phyloP scores from a whole-genome alignment of 2,329 filamentous ascomycete genomes.

The Cadophora malorum region DNA sequence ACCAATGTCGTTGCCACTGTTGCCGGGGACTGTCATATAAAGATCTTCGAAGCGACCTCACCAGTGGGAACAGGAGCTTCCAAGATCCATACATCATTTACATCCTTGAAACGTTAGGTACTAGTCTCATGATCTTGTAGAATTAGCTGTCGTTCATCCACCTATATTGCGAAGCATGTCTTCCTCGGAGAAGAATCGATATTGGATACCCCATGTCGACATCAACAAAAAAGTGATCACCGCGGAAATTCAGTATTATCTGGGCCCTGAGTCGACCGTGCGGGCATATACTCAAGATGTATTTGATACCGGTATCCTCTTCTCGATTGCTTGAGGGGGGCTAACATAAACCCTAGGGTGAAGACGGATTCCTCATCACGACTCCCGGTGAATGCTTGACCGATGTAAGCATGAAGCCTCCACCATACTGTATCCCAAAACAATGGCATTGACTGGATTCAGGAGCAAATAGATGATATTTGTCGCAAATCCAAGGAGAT shows the following conservation, averaged over 20 bases:
- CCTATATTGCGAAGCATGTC: slow-evolving; percentile 36
- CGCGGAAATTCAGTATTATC: slow-evolving; percentile 62
- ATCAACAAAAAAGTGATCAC: slow-evolving; percentile 67
- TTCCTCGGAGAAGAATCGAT: slow-evolving; percentile 56
- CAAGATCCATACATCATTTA: no score
- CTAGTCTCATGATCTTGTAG: slow-evolving; percentile 29
- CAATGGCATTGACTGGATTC: slow-evolving; percentile 27
- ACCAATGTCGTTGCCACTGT: background rate
- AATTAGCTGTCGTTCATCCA: slow-evolving; percentile 25
- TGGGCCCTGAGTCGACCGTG: slow-evolving; percentile 64
- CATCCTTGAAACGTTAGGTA: background rate
- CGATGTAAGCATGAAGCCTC: slow-evolving; percentile 55
- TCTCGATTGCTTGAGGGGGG: slow-evolving; percentile 30
- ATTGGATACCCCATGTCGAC: slow-evolving; percentile 65
- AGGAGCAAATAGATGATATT: slow-evolving; percentile 70
- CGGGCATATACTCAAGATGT: slow-evolving; percentile 63
- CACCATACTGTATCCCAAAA: background rate
- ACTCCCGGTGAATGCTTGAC: slow-evolving; percentile 63
- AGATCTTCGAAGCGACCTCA: background rate
- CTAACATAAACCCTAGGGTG: slow-evolving; percentile 52
- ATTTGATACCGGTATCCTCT: slow-evolving; percentile 41
- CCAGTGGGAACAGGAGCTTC: background rate
- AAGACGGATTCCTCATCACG: slow-evolving; percentile 66
- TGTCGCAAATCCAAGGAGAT: slow-evolving; percentile 64
- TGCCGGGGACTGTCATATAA: background rate